These are phyloP conservation scores for Aspergillus pseudoterreus DNA, from an alignment of 2,329 filamentous ascomycete species.

Conservation along the genomic window DNA sequence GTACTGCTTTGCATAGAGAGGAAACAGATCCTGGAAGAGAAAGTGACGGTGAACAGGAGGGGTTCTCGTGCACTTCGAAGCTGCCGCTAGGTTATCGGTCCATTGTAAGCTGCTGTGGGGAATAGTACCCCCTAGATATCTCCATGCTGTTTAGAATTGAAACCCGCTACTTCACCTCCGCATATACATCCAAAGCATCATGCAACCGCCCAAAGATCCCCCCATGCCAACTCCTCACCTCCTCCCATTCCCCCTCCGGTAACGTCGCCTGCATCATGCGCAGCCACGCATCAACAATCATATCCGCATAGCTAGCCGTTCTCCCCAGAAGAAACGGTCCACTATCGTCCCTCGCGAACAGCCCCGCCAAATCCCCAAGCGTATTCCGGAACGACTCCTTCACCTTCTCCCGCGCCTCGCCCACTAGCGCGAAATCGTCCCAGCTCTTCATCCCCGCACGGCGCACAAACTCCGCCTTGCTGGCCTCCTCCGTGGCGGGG, in stretches of 20 bases:
- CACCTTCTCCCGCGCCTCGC: slow-evolving; percentile 40
- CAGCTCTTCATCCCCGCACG: slow-evolving; percentile 46
- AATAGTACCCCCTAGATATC: background rate
- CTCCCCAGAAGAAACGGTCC: slow-evolving; percentile 51
- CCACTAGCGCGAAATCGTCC: slow-evolving; percentile 32
- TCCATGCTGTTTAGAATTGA: background rate
- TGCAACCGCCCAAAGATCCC: slow-evolving; percentile 51
- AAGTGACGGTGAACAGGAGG: no score
- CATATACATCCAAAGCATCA: slow-evolving; percentile 43
- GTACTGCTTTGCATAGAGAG: no score
- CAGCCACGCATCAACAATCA: slow-evolving; percentile 58
- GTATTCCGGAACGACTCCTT: slow-evolving; percentile 39
- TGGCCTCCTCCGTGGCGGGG: slow-evolving; percentile 43
- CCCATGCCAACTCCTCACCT: slow-evolving; percentile 47
- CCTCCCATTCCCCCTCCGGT: slow-evolving; percentile 47
- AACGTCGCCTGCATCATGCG: slow-evolving; percentile 43
- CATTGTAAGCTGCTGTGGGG: background rate
- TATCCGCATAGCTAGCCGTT: slow-evolving; percentile 50
- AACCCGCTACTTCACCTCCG: slow-evolving; percentile 26
- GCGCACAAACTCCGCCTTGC: slow-evolving; percentile 47
- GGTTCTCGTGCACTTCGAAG: background rate
- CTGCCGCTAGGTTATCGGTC: background rate
- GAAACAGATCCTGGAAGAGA: no score
- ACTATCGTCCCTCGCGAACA: slow-evolving; percentile 37
- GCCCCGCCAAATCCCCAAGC: slow-evolving; percentile 41